Percentiles rank a stretch among this genome's conserved stretches.
Evolutionary conservation across 2,329 filamentous ascomycete genomes (phyloP).

Genomic region (Fusarium sterilihyphosum): DNA sequence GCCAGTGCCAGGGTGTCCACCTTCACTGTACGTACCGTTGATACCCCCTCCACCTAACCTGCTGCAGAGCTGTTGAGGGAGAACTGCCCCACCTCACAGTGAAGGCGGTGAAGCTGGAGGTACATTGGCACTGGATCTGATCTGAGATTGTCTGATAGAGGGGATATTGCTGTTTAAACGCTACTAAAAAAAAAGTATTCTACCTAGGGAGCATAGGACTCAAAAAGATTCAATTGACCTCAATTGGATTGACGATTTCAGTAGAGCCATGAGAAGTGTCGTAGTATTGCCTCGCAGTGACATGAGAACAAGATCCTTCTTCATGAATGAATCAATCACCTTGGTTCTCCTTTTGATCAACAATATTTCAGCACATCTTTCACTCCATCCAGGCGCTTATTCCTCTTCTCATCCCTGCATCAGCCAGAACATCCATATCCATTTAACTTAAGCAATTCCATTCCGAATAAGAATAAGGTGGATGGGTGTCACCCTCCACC

Average conservation of each 20-base stretch:
- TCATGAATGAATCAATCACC: background rate
- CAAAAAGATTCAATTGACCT: background rate
- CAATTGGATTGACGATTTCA: background rate
- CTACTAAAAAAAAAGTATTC: background rate
- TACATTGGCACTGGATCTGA: slow-evolving; percentile 6
- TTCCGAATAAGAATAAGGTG: slow-evolving; percentile 29
- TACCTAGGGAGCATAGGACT: too few species aligned
- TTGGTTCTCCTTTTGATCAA: background rate
- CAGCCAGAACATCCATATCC: background rate
- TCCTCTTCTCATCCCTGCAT: slow-evolving; percentile 1
- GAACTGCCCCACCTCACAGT: slow-evolving; percentile 38
- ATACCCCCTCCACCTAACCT: background rate
- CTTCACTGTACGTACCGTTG: slow-evolving; percentile 8
- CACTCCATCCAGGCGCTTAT: background rate
- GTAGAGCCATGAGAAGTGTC: background rate
- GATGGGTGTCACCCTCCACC: slow-evolving; percentile 25
- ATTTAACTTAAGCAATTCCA: background rate
- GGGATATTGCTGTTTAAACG: background rate
- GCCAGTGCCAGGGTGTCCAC: slow-evolving; percentile 25
- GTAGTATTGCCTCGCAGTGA: background rate
- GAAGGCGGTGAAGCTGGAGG: slow-evolving; percentile 38
- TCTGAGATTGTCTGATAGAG: background rate
- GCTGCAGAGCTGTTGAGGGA: slow-evolving; percentile 19
- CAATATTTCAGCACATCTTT: background rate
- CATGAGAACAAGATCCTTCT: background rate